Evolutionary conservation across 345 rosid species (phyloP).

Genomic region (Noccaea bulbosa): DNA sequence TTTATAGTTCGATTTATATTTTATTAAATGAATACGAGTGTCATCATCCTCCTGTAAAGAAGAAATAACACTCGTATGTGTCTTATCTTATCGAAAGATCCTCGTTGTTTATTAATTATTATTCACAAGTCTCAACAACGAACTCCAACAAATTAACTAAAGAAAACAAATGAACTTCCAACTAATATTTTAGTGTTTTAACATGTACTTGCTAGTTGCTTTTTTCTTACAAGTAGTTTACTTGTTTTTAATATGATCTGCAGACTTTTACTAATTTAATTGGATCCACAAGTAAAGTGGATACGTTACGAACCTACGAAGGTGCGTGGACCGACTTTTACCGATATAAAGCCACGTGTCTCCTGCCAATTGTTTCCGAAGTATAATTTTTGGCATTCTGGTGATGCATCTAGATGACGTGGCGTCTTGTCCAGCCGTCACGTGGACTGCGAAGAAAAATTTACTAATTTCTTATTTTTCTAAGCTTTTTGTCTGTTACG

Average conservation of each 20-base stretch:
- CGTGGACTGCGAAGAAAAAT: constrained; percentile 17
- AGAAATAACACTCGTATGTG: constrained; percentile 6
- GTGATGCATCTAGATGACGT: constrained; percentile 13
- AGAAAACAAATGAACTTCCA: constrained; percentile 32
- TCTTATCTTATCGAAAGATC: constrained; percentile 15
- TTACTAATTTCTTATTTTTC: not conserved
- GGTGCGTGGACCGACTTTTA: constrained; percentile 37
- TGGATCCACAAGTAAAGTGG: constrained; percentile 29
- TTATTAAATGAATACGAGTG: too few relatives aligned
- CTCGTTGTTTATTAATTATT: constrained; percentile 6
- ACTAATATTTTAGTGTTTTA: constrained; percentile 16
- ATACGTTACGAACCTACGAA: constrained; percentile 30
- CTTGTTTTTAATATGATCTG: constrained; percentile 8
- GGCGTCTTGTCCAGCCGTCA: not conserved
- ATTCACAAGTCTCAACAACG: constrained; percentile 18
- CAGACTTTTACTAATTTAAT: constrained; percentile 36
- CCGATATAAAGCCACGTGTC: constrained; percentile 32
- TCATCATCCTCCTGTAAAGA: too few relatives aligned
- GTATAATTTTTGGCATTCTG: constrained; percentile 23
- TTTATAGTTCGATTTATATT: too few relatives aligned
- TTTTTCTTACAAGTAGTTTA: not conserved
- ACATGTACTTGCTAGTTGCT: constrained; percentile 6
- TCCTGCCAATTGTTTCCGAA: constrained; percentile 26
- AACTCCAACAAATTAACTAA: constrained; percentile 23
- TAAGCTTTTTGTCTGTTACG: constrained; percentile 23